Base-by-base conservation (phyloP, 2,329 filamentous ascomycete species). In the Beauveria asiatica region DNA sequence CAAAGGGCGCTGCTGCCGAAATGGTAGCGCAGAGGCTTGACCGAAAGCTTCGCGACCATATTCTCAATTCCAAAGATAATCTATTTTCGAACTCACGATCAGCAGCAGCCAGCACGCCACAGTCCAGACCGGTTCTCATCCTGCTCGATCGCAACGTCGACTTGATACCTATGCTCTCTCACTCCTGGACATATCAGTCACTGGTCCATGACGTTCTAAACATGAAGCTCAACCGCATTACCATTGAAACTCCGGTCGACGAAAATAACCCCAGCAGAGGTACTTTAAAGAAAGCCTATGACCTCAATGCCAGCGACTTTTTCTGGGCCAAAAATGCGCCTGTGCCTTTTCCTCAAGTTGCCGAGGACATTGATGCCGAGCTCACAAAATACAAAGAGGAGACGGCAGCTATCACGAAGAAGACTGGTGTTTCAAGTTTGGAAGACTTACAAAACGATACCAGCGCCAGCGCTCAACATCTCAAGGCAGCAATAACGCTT, bases 1-100 rank as follows among this genome's bases (percentile, higher is more conserved):
- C 94, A 7, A 96, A 94, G 71, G 91, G 88, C 54, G 92, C 91
- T 41, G 91, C 94, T 3, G 93, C 94, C 16, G 93, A 97, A 71
- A 88, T 96, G 80, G 95, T 99, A 65, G 89, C 92, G 16, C 89
- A 90, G 16, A 96, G 96, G 70, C 84, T 99, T 25, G 94, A 99
- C 72, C 87, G 94, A 62, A 99, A 97, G 73, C 83, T 99, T 23
- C 87, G 94, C 68, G 94, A 99, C 69, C 94, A 99, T 72, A 90
- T 97, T 57, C 82, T 99, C 64, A 97, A 97, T 74, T 96, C 93
- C 13, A 97, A 97, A 77, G 93, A 97, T 70, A 97, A 97, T 69
- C 83, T 99, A 5, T 99, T 99, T 73, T 95, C 92, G 45, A 77
- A 74, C 61, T 80, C 86, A 56, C 81, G 89, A 62, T 80, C 85